phyloP scores from a whole-genome alignment of 352 stramenopile species.

The Phytophthora nicotianae region DNA sequence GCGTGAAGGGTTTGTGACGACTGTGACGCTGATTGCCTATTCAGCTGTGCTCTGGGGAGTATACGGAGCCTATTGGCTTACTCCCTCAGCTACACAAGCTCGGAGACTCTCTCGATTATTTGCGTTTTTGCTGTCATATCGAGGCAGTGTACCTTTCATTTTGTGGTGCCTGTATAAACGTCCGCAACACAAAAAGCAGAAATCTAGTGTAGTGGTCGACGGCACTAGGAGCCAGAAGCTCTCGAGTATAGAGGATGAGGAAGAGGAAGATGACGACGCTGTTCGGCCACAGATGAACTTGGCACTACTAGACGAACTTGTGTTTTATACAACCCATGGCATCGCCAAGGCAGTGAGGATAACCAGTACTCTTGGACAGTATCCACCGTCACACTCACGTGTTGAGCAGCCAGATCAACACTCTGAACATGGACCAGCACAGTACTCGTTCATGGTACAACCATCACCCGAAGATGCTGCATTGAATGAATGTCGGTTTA shows the following conservation, averaged over 20 bases:
- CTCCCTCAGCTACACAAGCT: constrained; percentile 28
- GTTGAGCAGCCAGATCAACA: constrained; percentile 3
- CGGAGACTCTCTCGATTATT: constrained; percentile 61
- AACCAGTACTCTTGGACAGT: constrained; percentile 28
- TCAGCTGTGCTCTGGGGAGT: constrained; percentile 68
- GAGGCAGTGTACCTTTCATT: constrained; percentile 70
- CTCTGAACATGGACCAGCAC: constrained; percentile 18
- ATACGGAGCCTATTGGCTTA: constrained; percentile 72
- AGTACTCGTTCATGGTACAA: constrained; percentile 54
- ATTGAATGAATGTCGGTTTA: constrained; percentile 67
- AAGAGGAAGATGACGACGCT: constrained; percentile 60
- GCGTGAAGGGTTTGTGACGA: constrained; percentile 76
- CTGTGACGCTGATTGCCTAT: constrained; percentile 71
- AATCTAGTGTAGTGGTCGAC: constrained; percentile 29
- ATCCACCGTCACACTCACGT: constrained; percentile 2
- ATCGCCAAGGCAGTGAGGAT: constrained; percentile 65
- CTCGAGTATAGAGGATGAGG: constrained; percentile 25
- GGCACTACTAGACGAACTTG: constrained; percentile 74
- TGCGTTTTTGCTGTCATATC: constrained; percentile 73
- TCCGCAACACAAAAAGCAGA: constrained; percentile 22
- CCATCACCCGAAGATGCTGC: constrained; percentile 39
- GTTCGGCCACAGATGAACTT: constrained; percentile 80
- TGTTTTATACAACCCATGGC: constrained; percentile 80
- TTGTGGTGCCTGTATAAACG: constrained; percentile 78
- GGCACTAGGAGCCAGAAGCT: constrained; percentile 4